Conservation (phyloP, 306 rosid species). For the Heteromeles arbutifolia region DNA sequence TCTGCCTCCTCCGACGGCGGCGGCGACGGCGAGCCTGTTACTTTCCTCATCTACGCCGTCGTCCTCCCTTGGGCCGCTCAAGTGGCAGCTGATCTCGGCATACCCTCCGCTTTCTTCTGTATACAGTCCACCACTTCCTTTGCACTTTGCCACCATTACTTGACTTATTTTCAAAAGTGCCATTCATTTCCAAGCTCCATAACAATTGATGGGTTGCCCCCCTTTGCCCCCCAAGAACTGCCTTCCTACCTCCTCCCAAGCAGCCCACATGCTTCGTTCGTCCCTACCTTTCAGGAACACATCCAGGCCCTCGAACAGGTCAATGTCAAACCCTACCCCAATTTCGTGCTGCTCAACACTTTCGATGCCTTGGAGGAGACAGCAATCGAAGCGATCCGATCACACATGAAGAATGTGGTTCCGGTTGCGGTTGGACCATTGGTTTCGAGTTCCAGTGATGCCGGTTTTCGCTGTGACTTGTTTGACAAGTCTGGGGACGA, state of each 20-base stretch:
- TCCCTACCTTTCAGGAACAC: slow-evolving; percentile 12
- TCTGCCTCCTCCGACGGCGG: background rate
- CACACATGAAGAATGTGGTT: background rate
- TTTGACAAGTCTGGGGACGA: background rate
- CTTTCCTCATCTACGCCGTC: slow-evolving; percentile 14
- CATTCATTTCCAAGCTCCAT: background rate
- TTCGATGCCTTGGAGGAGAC: slow-evolving; percentile 23
- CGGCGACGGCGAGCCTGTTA: background rate
- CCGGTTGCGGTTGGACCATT: slow-evolving; percentile 60
- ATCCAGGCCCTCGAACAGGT: background rate
- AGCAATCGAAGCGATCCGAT: slow-evolving; percentile 9
- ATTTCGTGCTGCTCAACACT: slow-evolving; percentile 12
- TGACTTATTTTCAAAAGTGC: background rate
- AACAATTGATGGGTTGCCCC: background rate
- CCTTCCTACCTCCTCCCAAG: slow-evolving; percentile 9
- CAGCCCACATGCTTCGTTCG: background rate
- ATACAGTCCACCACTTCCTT: slow-evolving; percentile 7
- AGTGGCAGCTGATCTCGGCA: slow-evolving; percentile 13
- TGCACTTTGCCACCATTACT: slow-evolving; percentile 7
- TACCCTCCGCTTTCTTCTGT: slow-evolving; percentile 18
- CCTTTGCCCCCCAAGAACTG: background rate
- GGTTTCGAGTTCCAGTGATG: slow-evolving; percentile 38
- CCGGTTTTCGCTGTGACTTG: slow-evolving; percentile 36
- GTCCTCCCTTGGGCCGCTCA: slow-evolving; percentile 21
- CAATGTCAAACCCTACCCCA: background rate